Conservation (phyloP, 2,329 filamentous ascomycete genomes). For the Dothideomycetidae sp. region DNA sequence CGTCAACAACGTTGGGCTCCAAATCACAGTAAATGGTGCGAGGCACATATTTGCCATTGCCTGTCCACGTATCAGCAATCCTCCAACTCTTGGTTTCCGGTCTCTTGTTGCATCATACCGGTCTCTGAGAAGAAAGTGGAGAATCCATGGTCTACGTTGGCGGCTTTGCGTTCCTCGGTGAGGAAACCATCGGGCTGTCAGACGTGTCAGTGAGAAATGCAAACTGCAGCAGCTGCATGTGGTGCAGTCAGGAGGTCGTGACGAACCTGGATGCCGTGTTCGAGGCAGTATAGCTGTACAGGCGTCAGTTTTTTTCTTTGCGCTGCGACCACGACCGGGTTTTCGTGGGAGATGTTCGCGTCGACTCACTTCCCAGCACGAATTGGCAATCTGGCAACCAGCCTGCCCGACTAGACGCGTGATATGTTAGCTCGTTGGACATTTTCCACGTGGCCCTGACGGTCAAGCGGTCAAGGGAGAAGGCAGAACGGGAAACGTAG, state of each 20-base stretch:
- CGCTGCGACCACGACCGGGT: not conserved
- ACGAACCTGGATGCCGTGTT: constrained; percentile 96
- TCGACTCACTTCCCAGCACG: constrained; percentile 95
- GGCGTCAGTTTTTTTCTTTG: constrained; percentile 13
- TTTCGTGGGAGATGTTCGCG: constrained; percentile 8
- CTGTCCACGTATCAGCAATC: constrained; percentile 33
- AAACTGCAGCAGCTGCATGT: too few species aligned
- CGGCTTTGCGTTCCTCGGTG: constrained; percentile 91
- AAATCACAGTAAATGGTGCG: constrained; percentile 99
- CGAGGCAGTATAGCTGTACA: constrained; percentile 90
- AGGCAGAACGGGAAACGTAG: constrained; percentile 18
- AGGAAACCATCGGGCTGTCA: constrained; percentile 93
- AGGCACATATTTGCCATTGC: constrained; percentile 96
- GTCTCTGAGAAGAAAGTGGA: constrained; percentile 99
- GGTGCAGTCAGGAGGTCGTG: constrained; percentile 9
- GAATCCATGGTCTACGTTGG: constrained; percentile 91
- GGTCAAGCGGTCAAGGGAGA: constrained; percentile 30
- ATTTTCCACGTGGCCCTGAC: constrained; percentile 7
- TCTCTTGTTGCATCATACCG: constrained; percentile 68
- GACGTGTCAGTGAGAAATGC: not conserved
- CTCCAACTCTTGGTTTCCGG: constrained; percentile 6
- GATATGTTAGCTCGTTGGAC: constrained; percentile 35
- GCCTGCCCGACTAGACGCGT: constrained; percentile 83
- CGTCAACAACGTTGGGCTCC: constrained; percentile 98
- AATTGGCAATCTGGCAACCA: constrained; percentile 99